Percentiles rank a stretch among this genome's conserved stretches.
Evolutionary conservation across 2,329 filamentous ascomycete genomes (phyloP).

Genomic region (Thermoascus crustaceus): DNA sequence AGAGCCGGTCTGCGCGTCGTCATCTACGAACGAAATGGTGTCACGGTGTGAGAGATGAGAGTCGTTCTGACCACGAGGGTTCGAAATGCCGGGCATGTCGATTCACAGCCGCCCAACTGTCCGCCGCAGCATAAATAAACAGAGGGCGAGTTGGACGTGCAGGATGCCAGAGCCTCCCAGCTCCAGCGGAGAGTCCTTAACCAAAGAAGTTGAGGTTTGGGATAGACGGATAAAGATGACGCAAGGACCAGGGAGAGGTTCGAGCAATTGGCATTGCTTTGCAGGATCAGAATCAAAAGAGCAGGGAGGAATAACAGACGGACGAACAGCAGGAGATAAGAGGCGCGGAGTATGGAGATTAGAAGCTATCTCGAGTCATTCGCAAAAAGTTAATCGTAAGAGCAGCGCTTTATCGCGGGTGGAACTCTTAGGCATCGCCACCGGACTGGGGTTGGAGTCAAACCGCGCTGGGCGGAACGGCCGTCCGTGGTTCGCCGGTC

Average conservation of each 20-base stretch:
- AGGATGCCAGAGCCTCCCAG: background rate
- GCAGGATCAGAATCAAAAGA: background rate
- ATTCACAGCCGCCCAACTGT: background rate
- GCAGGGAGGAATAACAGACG: background rate
- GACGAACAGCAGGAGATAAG: background rate
- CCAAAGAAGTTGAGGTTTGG: background rate
- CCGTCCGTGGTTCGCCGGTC: background rate
- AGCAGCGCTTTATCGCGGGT: background rate
- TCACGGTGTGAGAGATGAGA: slow-evolving; percentile 18
- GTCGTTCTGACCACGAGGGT: slow-evolving; percentile 22
- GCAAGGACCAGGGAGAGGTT: background rate
- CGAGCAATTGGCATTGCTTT: slow-evolving; percentile 1
- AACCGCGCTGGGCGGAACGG: too few species aligned
- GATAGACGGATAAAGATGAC: slow-evolving; percentile 1
- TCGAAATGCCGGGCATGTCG: slow-evolving; percentile 22
- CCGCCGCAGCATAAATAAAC: background rate
- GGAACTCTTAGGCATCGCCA: background rate
- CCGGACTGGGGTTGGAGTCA: background rate
- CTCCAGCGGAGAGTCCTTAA: background rate
- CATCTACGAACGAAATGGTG: slow-evolving; percentile 14
- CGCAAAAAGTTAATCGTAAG: background rate
- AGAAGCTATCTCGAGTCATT: background rate
- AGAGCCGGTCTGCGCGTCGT: slow-evolving; percentile 12
- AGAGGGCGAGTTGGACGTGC: background rate
- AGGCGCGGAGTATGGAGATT: background rate